Evolutionary conservation across 768 basidiomycete genomes (phyloP), one percentile per base, ranked within the genome.

Genomic region (Baorangia bicolor): DNA sequence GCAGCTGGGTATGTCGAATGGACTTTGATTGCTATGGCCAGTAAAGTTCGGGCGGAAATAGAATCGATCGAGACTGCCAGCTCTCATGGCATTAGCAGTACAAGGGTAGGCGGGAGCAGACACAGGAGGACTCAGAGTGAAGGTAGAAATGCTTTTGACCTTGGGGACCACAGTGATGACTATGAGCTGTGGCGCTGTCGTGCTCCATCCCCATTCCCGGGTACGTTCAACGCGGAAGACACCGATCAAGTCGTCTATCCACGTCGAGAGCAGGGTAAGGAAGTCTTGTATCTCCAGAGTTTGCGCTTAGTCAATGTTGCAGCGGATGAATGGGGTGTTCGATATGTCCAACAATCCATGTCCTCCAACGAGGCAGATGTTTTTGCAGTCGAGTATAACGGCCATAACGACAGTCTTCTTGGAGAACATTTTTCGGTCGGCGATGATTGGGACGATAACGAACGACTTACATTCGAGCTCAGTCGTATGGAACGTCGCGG

Each of bases 121-220:
- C 74, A 86, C 56, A 75, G 83, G 18, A 77, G 73, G 34, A 74
- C 77, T 11, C 68, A 72, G 58, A 71, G 75, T 38, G 78, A 83
- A 67, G 73, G 74, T 27, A 73, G 77, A 47, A 69, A 78, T 34
- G 69, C 75, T 14, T 68, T 74, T 23, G 74, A 78, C 51, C 69
- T 76, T 18, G 69, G 62, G 18, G 54, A 65, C 33, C 63, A 66
- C 35, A 55, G 14, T 30, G 48, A 61, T 12, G 55, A 37, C 27
- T 37, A n/a, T 39, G 71, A 65, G n/a, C 53, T 39, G 23, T 42
- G 55, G 55, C 60, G 41, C 25, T 61, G 59, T 68, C 73, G 58
- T 64, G 69, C 39, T 58, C 72, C 67, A 8, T 64, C 65, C 10
- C 63, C 67, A 1, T 65, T 65, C 16, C 53, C 57, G 3, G 54